A percentile compares a stretch with the other conserved stretches of the same genome.
Conservation (phyloP, 495 filamentous ascomycete genomes). For the Hyaloscypha variabilis region DNA sequence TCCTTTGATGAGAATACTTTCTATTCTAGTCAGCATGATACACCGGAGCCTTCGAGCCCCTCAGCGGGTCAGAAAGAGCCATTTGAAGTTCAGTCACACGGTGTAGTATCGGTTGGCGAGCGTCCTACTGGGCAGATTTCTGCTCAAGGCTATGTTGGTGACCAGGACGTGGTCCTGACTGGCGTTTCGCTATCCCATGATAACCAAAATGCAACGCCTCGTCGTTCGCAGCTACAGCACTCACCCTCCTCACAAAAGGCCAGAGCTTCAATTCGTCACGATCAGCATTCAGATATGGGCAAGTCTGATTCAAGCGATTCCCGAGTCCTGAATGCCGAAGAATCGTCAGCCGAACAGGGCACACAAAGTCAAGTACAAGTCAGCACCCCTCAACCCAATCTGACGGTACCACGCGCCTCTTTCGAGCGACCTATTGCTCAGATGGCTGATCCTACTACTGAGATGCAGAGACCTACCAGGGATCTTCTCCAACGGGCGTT, state of each 20-base stretch:
- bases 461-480: conserved; percentile 1
- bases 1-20: conserved; percentile 94
- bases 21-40: conserved; percentile 79
- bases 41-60: conserved; percentile 45
- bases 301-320: conserved; percentile 19
- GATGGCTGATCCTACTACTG: conserved; percentile 5
- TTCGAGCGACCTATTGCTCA: not conserved
- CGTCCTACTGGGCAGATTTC: conserved; percentile 15
- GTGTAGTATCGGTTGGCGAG: conserved; percentile 27
- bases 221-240: conserved; percentile 13
- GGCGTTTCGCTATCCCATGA: conserved; percentile 27
- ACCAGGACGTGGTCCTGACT: conserved; percentile 26
- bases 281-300: conserved; percentile 10
- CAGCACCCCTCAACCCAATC: conserved; percentile 11
- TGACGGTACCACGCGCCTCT: not conserved
- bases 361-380: conserved; percentile 7
- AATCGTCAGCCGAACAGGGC: not conserved
- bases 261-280: conserved; percentile 4
- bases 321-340: conserved; percentile 6
- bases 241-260: conserved; percentile 3
- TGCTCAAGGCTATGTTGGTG: conserved; percentile 13
- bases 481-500: conserved; percentile 21
- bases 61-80: conserved; percentile 43
- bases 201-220: conserved; percentile 23
- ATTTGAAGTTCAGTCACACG: conserved; percentile 47